Percentiles rank a stretch among this genome's conserved stretches.
Conservation (phyloP, 1,284 basidiomycete genomes). For the Microbotryomycetes sp. region DNA sequence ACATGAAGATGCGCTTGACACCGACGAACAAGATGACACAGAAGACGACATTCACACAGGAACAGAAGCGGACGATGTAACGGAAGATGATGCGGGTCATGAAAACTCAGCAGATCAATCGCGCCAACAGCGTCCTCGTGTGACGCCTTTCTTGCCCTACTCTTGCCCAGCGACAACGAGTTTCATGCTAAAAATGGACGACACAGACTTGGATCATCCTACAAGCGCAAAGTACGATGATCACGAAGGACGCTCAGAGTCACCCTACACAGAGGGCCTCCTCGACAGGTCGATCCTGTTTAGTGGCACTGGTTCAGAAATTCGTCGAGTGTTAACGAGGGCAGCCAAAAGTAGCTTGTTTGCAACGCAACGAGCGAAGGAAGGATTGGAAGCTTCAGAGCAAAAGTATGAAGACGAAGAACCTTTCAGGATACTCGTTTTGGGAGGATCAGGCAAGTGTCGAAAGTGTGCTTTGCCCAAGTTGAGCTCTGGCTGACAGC, state of each 20-base stretch:
- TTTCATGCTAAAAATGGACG: neutral
- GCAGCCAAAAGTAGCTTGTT: slow-evolving; percentile 25
- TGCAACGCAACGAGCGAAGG: slow-evolving; percentile 5
- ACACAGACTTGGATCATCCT: neutral
- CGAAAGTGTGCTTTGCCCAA: slow-evolving; percentile 7
- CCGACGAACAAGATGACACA: neutral
- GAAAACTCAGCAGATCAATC: neutral
- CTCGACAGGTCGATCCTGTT: slow-evolving; percentile 23
- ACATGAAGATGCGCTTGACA: neutral
- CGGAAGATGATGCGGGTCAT: neutral
- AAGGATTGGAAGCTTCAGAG: neutral
- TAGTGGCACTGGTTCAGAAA: slow-evolving; percentile 17
- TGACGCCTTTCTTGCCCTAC: slow-evolving; percentile 19
- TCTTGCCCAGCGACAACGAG: slow-evolving; percentile 7
- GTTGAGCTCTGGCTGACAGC: neutral
- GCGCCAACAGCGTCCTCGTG: neutral
- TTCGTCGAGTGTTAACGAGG: slow-evolving; percentile 17
- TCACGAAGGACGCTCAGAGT: neutral
- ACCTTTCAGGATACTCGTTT: slow-evolving; percentile 29
- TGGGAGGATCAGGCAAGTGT: slow-evolving; percentile 29
- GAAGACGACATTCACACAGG: neutral
- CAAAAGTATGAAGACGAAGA: slow-evolving; percentile 20
- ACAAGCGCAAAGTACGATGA: slow-evolving; percentile 9
- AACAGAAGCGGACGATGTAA: neutral
- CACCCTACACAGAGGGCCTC: slow-evolving; percentile 3